phyloP scores from a whole-genome alignment of 2,329 filamentous ascomycete species.

The Incumbomyces delicatus region DNA sequence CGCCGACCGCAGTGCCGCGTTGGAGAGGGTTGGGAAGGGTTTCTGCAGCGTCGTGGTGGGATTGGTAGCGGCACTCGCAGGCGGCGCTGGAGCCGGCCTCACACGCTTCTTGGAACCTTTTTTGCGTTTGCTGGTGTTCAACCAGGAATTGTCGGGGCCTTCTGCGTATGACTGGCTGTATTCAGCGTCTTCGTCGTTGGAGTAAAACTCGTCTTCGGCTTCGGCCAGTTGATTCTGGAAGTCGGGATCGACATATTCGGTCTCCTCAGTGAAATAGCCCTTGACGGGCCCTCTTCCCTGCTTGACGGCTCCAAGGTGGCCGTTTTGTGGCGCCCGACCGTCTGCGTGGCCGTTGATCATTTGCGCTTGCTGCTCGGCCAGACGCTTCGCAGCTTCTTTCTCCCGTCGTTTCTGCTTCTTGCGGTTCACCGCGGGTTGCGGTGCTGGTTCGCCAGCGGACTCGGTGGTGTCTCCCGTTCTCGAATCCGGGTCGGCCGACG shows the following conservation, averaged over 20 bases:
- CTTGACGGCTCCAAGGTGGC: constrained; percentile 15
- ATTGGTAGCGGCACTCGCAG: constrained; percentile 10
- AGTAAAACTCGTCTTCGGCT: constrained; percentile 47
- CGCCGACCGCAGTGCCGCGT: constrained; percentile 32
- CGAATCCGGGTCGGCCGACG: constrained; percentile 18
- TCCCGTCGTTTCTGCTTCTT: constrained; percentile 93
- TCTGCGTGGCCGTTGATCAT: constrained; percentile 19
- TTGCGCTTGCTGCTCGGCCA: constrained; percentile 40
- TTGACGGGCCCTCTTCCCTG: constrained; percentile 20
- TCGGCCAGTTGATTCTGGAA: constrained; percentile 37
- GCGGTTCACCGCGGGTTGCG: constrained; percentile 57
- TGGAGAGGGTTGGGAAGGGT: constrained; percentile 34
- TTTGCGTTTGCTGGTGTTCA: constrained; percentile 23
- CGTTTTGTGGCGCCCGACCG: constrained; percentile 7
- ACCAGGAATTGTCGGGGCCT: constrained; percentile 19
- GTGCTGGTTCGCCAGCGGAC: constrained; percentile 17
- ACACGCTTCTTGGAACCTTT: constrained; percentile 20
- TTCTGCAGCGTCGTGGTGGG: constrained; percentile 28
- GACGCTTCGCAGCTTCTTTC: constrained; percentile 67
- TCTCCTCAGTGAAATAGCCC: constrained; percentile 22
- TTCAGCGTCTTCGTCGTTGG: constrained; percentile 42
- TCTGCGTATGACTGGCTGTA: constrained; percentile 24
- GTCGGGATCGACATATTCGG: constrained; percentile 26
- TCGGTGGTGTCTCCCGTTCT: constrained; percentile 25
- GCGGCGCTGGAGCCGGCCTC: background rate